Evolutionary conservation across 2,329 filamentous ascomycete species (phyloP), one percentile per base, ranked within the genome.

Genomic region (Plectosphaerella sp.): DNA sequence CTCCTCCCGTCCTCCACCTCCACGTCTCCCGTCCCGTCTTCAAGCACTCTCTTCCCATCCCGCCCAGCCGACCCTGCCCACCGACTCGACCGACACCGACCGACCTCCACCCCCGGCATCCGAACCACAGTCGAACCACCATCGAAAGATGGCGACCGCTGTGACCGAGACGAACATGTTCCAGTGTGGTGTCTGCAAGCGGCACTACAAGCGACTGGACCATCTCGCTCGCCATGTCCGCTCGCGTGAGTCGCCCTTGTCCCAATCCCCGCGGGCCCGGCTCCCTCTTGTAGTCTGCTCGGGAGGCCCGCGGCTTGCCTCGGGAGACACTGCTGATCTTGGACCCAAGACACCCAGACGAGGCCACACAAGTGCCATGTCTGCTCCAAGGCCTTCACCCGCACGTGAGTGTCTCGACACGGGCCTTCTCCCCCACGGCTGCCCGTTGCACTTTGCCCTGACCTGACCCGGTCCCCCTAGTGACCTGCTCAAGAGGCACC

Each of bases 191-290:
- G 57, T 54, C 3, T 64, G 62, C 35, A 57, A 64, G 22, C 59
- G 57, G 41, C 56, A 57, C 10, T 68, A 65, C 46, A 64, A 59
- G 43, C 59, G 65, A 7, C 49, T 63, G 42, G 65, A 67, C 45
- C 65, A 68, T 56, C 58, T 68, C 11, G 59, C 62, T 12, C 64
- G 65, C 35, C 65, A 68, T 55, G 59, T 68, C 18, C 61, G 64
- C n/a, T 65, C 65, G 10, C 65, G 65, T 68, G 58, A 41, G 61
- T 35, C n/a, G n/a, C 3, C 20, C 2, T 14, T 37, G n/a, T 8
- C 16, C 25, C 46, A 24, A n/a, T n/a, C 28, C 28, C 8, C 8
- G 28, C 8, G 28, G 28, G 28, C 8, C 28, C 28, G 28, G 28
- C 11, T 33, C 28, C 28, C 28, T 33, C 28, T 33, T 33, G 28